Evolutionary conservation across 345 rosid genomes (phyloP).

Genomic region (Atalantia buxifolia): DNA sequence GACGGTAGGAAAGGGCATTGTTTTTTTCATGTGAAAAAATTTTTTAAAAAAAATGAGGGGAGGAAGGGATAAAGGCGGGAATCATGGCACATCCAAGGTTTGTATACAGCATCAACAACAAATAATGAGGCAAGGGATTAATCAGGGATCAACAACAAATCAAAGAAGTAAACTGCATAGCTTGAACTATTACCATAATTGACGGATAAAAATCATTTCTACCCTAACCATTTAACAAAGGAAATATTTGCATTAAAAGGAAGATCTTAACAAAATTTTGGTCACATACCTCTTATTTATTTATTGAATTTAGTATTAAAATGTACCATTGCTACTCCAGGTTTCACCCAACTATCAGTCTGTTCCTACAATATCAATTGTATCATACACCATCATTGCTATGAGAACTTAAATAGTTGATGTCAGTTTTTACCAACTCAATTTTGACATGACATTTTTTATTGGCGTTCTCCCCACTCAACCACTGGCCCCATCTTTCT

Average conservation of each 20-base stretch:
- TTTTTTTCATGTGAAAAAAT: not conserved
- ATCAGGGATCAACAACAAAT: not conserved
- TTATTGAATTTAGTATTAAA: no score
- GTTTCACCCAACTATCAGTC: no score
- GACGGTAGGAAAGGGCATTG: not conserved
- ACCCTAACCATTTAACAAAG: not conserved
- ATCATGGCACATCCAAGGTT: not conserved
- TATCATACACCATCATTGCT: no score
- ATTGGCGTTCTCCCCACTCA: not conserved
- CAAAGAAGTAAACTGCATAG: not conserved
- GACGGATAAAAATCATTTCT: not conserved
- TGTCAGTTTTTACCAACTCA: no score
- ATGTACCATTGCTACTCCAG: no score
- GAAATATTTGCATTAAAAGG: not conserved
- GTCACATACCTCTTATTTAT: no score
- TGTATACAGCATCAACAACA: not conserved
- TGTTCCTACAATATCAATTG: no score
- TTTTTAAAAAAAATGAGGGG: not conserved
- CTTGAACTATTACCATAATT: not conserved
- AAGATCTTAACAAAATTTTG: not conserved
- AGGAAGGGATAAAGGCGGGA: not conserved
- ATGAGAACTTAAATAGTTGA: no score
- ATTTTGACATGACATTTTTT: not conserved
- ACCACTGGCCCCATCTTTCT: not conserved
- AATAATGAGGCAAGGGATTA: not conserved